Conservation (phyloP, 805 yeast species). For the Kodamaea laetipori region DNA sequence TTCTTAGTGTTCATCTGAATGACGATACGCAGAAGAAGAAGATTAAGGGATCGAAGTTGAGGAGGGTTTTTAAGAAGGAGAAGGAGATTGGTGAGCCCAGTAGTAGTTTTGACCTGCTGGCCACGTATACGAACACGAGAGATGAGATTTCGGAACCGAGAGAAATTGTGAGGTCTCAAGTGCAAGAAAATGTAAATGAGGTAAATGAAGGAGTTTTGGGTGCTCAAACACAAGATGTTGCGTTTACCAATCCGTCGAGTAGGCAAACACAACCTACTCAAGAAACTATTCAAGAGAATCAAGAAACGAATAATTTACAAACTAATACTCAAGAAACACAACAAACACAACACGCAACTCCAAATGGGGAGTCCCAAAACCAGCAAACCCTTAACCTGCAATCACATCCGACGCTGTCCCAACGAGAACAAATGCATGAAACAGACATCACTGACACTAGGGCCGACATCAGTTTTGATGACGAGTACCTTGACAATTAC, state of each 20-base stretch:
- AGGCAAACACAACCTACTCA: too few species aligned
- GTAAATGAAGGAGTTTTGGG: too few species aligned
- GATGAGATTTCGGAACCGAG: background rate
- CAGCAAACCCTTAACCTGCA: background rate
- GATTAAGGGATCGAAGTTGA: slow-evolving; percentile 2
- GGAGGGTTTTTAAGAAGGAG: slow-evolving; percentile 6
- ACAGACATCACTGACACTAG: slow-evolving; percentile 11
- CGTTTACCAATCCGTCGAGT: too few species aligned
- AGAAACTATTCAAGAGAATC: too few species aligned
- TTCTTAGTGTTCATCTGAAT: slow-evolving; percentile 17
- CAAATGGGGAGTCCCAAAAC: too few species aligned
- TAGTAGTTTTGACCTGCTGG: slow-evolving; percentile 4
- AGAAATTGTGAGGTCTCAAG: background rate
- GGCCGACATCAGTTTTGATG: slow-evolving; percentile 20
- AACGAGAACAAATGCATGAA: background rate
- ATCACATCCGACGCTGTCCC: background rate
- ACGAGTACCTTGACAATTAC: slow-evolving; percentile 30
- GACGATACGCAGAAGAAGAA: background rate
- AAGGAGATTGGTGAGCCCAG: background rate
- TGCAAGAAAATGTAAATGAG: too few species aligned
- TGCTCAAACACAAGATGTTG: too few species aligned
- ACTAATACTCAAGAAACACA: too few species aligned
- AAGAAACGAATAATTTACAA: too few species aligned
- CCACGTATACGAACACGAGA: background rate
- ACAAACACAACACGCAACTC: too few species aligned